These are phyloP conservation scores for Trematosphaeria pertusa DNA, from an alignment of 2,329 filamentous ascomycete genomes.

Conservation along the genomic window DNA sequence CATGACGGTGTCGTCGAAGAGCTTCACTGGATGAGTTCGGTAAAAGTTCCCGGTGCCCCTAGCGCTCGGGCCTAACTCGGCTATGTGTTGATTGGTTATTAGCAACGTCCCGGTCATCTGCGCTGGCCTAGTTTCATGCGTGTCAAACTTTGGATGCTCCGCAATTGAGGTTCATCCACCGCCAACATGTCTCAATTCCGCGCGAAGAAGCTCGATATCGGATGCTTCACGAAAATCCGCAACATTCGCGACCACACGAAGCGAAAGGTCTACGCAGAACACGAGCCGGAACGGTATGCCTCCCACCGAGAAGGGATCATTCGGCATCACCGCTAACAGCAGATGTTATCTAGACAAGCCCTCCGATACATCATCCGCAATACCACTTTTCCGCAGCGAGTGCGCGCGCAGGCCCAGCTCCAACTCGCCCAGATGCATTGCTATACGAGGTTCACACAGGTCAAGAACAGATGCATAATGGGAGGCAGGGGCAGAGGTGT, in stretches of 20 bases:
- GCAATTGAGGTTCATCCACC: constrained; percentile 17
- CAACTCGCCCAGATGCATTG: constrained; percentile 94
- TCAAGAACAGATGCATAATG: constrained; percentile 90
- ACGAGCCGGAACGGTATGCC: constrained; percentile 84
- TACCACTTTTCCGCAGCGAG: constrained; percentile 79
- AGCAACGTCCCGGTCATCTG: too few relatives aligned
- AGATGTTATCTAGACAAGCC: constrained; percentile 70
- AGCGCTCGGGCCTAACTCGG: too few relatives aligned
- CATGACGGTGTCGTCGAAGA: too few relatives aligned
- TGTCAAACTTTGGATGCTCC: too few relatives aligned
- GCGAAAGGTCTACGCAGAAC: constrained; percentile 86
- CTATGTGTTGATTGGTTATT: too few relatives aligned
- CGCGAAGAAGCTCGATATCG: constrained; percentile 87
- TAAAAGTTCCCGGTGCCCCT: too few relatives aligned
- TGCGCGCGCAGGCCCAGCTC: constrained; percentile 89
- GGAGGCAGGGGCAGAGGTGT: constrained; percentile 91
- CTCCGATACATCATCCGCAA: constrained; percentile 87
- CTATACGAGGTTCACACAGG: constrained; percentile 92
- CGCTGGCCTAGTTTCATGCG: too few relatives aligned
- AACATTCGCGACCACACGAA: constrained; percentile 95
- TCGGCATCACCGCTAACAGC: constrained; percentile 10
- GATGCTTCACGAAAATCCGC: constrained; percentile 84
- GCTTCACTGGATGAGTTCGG: too few relatives aligned
- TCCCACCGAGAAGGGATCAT: constrained; percentile 8
- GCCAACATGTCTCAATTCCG: constrained; percentile 73